Conservation (phyloP, 78 protist genomes). For the Cavenderia fasciculata region DNA sequence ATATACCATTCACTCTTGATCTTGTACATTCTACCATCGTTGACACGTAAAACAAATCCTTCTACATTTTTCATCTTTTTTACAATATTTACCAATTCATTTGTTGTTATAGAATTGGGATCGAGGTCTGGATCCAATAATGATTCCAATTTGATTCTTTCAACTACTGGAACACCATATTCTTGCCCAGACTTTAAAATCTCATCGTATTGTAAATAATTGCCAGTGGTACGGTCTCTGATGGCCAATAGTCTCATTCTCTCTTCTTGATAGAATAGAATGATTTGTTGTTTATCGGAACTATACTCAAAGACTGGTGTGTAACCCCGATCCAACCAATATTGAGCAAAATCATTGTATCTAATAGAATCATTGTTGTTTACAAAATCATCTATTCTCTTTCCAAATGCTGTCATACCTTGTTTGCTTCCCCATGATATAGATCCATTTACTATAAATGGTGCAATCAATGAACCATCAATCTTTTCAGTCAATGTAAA, state of each 20-base stretch:
- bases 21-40: conserved; percentile 45
- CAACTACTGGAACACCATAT: conserved; percentile 23
- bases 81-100: background rate
- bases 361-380: background rate
- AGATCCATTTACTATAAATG: background rate
- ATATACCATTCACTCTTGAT: conserved; percentile 59
- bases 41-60: conserved; percentile 46
- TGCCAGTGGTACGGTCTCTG: conserved; percentile 36
- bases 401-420: conserved; percentile 41
- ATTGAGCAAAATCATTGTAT: conserved; percentile 14
- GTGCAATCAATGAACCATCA: conserved; percentile 62
- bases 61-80: conserved; percentile 10
- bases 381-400: conserved; percentile 19
- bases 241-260: conserved; percentile 2
- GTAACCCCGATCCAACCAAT: conserved; percentile 30
- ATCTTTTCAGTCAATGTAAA: conserved; percentile 34
- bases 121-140: background rate
- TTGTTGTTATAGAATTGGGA: conserved; percentile 11
- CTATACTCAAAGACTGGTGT: conserved; percentile 68
- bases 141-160: background rate
- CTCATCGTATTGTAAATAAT: background rate
- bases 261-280: conserved; percentile 21
- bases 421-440: conserved; percentile 44
- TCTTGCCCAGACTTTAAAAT: background rate
- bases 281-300: conserved; percentile 38